Conservation (phyloP, 305 asterid species). For the Withania somnifera region DNA sequence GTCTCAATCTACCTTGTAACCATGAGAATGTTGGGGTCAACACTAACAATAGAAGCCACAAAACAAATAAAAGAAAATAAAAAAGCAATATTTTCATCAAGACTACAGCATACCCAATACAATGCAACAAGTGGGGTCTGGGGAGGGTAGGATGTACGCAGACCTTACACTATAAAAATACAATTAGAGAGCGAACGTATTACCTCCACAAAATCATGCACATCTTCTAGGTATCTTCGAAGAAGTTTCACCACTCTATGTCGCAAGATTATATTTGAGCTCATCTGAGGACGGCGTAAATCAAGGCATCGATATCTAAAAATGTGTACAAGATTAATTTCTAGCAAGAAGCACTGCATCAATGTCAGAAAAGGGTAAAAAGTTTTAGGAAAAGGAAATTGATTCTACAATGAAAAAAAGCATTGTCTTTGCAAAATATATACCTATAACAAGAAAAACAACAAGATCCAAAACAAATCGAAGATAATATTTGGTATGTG, state of each 20-base stretch:
- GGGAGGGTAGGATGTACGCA: too few relatives aligned
- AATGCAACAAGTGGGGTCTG: too few relatives aligned
- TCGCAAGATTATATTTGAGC: slow-evolving; percentile 65
- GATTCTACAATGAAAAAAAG: neutral
- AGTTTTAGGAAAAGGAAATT: neutral
- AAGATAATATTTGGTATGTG: neutral
- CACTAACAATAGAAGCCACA: slow-evolving; percentile 15
- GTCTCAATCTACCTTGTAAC: slow-evolving; percentile 97
- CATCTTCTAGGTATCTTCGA: slow-evolving; percentile 84
- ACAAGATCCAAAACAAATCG: neutral
- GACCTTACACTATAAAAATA: neutral
- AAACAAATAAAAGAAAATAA: neutral
- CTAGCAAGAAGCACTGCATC: neutral
- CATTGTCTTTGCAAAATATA: neutral
- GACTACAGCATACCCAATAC: too few relatives aligned
- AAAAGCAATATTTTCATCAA: neutral
- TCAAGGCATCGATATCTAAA: slow-evolving; percentile 88
- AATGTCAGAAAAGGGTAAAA: slow-evolving; percentile 2
- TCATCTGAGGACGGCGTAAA: slow-evolving; percentile 76
- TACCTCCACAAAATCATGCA: slow-evolving; percentile 90
- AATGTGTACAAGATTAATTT: slow-evolving; percentile 1
- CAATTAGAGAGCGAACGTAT: slow-evolving; percentile 6
- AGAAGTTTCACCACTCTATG: slow-evolving; percentile 82
- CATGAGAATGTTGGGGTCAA: slow-evolving; percentile 70
- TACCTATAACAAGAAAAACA: neutral